These are phyloP conservation scores for Zygoascus biomembranicola DNA, from an alignment of 805 yeast species.

Conservation along the genomic window DNA sequence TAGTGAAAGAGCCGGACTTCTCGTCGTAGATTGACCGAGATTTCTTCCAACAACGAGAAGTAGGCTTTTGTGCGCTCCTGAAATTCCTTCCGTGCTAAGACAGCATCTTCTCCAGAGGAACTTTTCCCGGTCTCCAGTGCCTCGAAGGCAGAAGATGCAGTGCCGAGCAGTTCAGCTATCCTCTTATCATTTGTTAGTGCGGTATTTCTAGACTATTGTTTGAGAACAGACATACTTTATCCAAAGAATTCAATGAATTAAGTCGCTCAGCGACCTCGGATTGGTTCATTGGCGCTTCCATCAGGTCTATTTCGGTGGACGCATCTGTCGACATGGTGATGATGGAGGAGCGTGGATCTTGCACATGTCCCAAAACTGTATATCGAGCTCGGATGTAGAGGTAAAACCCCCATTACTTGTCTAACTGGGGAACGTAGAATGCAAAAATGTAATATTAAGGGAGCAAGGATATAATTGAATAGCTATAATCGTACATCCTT, in stretches of 20 bases:
- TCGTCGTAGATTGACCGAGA: slow-evolving; percentile 52
- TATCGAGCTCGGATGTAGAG: too few species aligned
- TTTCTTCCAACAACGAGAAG: slow-evolving; percentile 46
- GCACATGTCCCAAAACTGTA: too few species aligned
- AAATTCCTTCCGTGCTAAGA: slow-evolving; percentile 32
- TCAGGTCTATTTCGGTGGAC: slow-evolving; percentile 17
- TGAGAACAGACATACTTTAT: slow-evolving; percentile 5
- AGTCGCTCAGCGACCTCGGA: slow-evolving; percentile 24
- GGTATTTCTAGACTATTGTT: neutral
- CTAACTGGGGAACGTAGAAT: too few species aligned
- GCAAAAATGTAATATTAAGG: too few species aligned
- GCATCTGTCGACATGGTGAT: slow-evolving; percentile 2
- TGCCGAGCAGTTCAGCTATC: slow-evolving; percentile 19
- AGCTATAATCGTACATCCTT: too few species aligned
- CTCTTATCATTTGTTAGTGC: slow-evolving; percentile 3
- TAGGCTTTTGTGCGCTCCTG: slow-evolving; percentile 38
- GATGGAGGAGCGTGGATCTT: neutral
- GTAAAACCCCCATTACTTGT: too few species aligned
- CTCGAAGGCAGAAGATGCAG: slow-evolving; percentile 21
- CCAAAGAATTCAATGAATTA: slow-evolving; percentile 22
- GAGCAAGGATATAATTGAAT: too few species aligned
- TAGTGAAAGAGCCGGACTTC: slow-evolving; percentile 58
- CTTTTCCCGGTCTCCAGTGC: slow-evolving; percentile 24
- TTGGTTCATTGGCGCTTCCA: slow-evolving; percentile 19
- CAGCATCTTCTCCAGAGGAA: slow-evolving; percentile 8